Percentiles rank a stretch among this genome's conserved stretches.
These are phyloP conservation scores for Rhizopus microsporus DNA, from an alignment of 371 early-diverging fungal genomes.

Conservation along the genomic window DNA sequence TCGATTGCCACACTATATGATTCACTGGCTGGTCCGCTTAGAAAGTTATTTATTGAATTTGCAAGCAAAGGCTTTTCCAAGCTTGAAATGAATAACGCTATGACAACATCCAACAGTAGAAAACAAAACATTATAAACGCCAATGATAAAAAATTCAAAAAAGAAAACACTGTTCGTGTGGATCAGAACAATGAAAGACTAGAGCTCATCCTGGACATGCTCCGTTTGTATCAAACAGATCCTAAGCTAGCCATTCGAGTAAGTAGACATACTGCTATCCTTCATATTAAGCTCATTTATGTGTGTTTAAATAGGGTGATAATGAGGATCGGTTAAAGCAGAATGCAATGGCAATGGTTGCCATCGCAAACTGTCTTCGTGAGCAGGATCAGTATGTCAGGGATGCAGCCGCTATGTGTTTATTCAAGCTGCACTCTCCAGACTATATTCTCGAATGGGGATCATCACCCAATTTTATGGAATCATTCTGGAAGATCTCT, in stretches of 20 bases:
- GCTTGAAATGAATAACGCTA: conserved; percentile 24
- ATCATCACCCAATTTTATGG: conserved; percentile 54
- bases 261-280: conserved; percentile 22
- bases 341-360: conserved; percentile 62
- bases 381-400: conserved; percentile 66
- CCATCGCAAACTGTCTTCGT: conserved; percentile 69
- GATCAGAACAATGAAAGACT: conserved; percentile 61
- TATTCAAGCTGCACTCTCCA: conserved; percentile 64
- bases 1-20: conserved; percentile 66
- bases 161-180: conserved; percentile 34
- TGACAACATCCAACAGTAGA: conserved; percentile 14
- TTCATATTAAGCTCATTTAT: background rate
- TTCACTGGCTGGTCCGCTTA: conserved; percentile 67
- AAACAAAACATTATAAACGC: conserved; percentile 25
- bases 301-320: conserved; percentile 31
- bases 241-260: conserved; percentile 74
- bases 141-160: conserved; percentile 45
- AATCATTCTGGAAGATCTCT: conserved; percentile 71
- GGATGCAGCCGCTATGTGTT: conserved; percentile 68
- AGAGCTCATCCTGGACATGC: conserved; percentile 73
- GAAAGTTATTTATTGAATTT: conserved; percentile 68
- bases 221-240: conserved; percentile 74
- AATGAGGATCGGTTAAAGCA: conserved; percentile 56
- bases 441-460: conserved; percentile 68
- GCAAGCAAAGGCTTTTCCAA: conserved; percentile 45